phyloP scores from a whole-genome alignment of 352 stramenopile genomes.

The Phytophthora boehmeriae region DNA sequence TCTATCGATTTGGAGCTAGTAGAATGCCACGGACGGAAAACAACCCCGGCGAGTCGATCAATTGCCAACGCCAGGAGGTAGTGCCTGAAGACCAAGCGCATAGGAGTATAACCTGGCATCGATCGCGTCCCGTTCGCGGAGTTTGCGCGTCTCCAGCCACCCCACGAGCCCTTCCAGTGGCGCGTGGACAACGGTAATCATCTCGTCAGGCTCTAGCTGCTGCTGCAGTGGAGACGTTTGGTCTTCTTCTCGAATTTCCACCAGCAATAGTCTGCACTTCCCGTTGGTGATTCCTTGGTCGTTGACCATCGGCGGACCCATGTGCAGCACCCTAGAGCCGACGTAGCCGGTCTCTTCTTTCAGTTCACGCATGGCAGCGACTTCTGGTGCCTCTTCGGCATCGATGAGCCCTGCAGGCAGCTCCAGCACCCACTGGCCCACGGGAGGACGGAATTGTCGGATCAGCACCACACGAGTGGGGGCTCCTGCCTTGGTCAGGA shows the following conservation, averaged over 20 bases:
- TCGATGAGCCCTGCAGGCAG: slow-evolving; percentile 93
- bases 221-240: slow-evolving; percentile 34
- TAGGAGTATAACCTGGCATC: slow-evolving; percentile 68
- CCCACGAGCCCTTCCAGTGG: slow-evolving; percentile 67
- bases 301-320: slow-evolving; percentile 80
- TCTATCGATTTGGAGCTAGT: slow-evolving; percentile 32
- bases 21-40: slow-evolving; percentile 1
- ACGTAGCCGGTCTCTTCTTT: slow-evolving; percentile 91
- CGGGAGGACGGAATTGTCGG: slow-evolving; percentile 90
- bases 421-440: slow-evolving; percentile 88
- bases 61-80: slow-evolving; percentile 28
- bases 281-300: slow-evolving; percentile 84
- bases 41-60: background rate
- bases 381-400: slow-evolving; percentile 66
- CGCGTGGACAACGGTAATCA: slow-evolving; percentile 69
- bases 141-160: slow-evolving; percentile 54
- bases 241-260: slow-evolving; percentile 60
- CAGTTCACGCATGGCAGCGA: slow-evolving; percentile 84
- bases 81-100: slow-evolving; percentile 49
- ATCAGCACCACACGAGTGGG: slow-evolving; percentile 76
- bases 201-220: slow-evolving; percentile 70
- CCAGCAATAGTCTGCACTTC: slow-evolving; percentile 65
- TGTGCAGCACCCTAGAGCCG: slow-evolving; percentile 66
- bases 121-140: slow-evolving; percentile 48
- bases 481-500: slow-evolving; percentile 44